A percentile compares a stretch with the other conserved stretches of the same genome.
Conservation (phyloP, 495 filamentous ascomycete species). For the Penicillium crystallinum region DNA sequence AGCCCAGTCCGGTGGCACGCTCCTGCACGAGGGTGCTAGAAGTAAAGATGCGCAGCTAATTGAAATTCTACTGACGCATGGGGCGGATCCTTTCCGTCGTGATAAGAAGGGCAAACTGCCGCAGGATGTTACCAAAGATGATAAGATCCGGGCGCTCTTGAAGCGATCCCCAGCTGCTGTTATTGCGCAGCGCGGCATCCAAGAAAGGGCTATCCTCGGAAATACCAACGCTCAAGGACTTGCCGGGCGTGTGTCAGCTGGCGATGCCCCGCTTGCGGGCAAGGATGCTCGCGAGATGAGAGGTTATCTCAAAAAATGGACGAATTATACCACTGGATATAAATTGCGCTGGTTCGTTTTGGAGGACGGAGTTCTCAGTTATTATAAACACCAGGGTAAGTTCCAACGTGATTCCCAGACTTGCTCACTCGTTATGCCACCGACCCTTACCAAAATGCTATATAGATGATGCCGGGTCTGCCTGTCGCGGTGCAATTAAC, state of each 20-base stretch:
- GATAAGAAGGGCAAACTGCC: constrained; percentile 94
- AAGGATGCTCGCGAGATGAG: constrained; percentile 95
- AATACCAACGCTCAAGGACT: constrained; percentile 58
- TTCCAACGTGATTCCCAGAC: not conserved
- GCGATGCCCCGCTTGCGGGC: constrained; percentile 61
- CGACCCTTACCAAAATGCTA: constrained; percentile 2
- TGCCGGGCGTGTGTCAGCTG: constrained; percentile 44
- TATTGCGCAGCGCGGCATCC: constrained; percentile 89
- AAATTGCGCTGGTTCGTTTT: constrained; percentile 97
- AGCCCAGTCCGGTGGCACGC: constrained; percentile 71
- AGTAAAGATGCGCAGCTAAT: constrained; percentile 79
- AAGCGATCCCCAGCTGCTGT: constrained; percentile 93
- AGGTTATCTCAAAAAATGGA: constrained; percentile 98
- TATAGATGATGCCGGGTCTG: constrained; percentile 61
- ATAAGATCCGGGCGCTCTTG: constrained; percentile 75
- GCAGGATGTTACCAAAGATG: constrained; percentile 96
- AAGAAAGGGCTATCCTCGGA: constrained; percentile 92
- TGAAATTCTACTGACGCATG: constrained; percentile 84
- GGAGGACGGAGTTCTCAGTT: constrained; percentile 94
- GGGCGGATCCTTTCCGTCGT: constrained; percentile 93
- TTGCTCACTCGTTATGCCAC: not conserved
- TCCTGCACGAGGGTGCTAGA: constrained; percentile 90
- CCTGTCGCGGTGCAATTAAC: constrained; percentile 95
- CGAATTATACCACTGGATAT: constrained; percentile 94
- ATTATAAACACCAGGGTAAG: constrained; percentile 92